Percentiles rank a stretch among this genome's conserved stretches.
phyloP scores from a whole-genome alignment of 306 rosid genomes.

The Trifolium dubium region DNA sequence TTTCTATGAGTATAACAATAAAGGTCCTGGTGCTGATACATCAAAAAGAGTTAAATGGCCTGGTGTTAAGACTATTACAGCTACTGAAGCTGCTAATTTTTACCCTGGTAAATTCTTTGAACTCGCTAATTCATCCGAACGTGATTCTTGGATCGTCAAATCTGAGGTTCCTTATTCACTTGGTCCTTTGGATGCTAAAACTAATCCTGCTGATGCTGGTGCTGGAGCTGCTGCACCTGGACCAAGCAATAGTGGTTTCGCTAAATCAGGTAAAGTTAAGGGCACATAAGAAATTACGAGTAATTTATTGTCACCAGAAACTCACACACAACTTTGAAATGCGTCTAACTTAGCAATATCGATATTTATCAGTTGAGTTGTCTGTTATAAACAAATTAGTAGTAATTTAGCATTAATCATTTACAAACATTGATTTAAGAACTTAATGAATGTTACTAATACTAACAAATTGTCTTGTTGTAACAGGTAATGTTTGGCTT shows the following conservation, averaged over 20 bases:
- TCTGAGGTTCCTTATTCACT: constrained; percentile 36
- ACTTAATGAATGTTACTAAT: not conserved
- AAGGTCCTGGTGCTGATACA: constrained; percentile 53
- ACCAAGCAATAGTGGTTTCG: not conserved
- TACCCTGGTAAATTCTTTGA: constrained; percentile 45
- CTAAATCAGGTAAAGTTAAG: not conserved
- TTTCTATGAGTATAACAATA: constrained; percentile 54
- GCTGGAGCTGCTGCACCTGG: not conserved
- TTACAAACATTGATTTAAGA: too few relatives aligned
- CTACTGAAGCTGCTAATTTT: constrained; percentile 38
- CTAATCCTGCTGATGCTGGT: not conserved
- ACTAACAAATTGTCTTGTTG: not conserved
- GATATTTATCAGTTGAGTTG: too few relatives aligned
- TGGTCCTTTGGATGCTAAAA: constrained; percentile 17
- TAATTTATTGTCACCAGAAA: too few relatives aligned
- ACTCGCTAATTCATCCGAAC: not conserved
- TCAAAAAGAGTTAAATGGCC: constrained; percentile 57
- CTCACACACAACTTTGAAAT: too few relatives aligned
- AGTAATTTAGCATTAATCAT: too few relatives aligned
- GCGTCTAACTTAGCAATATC: too few relatives aligned
- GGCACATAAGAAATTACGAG: too few relatives aligned
- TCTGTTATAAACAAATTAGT: too few relatives aligned
- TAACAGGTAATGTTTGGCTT: not conserved
- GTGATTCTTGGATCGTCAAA: constrained; percentile 57
- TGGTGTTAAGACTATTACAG: constrained; percentile 43